Evolutionary conservation across 78 protist species (phyloP).

Genomic region (Chrysochromulina parva): DNA sequence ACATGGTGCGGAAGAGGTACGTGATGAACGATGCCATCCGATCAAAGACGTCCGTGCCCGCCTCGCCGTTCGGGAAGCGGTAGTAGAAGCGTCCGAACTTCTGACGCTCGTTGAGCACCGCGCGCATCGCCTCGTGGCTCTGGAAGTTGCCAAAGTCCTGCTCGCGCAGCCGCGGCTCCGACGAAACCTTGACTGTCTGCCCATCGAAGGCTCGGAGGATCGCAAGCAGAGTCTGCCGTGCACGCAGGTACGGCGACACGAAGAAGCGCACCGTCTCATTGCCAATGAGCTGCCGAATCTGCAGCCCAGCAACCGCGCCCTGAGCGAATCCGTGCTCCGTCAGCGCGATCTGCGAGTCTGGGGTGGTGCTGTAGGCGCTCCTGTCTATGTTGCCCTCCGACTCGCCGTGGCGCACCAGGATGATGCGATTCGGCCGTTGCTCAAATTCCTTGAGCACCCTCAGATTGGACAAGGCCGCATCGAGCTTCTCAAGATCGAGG

Average conservation of each 20-base stretch:
- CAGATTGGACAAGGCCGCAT: too few species aligned
- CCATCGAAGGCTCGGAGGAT: background rate
- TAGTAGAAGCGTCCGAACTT: constrained; percentile 63
- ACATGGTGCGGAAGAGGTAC: constrained; percentile 27
- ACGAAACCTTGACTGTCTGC: background rate
- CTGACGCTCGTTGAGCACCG: background rate
- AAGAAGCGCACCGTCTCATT: constrained; percentile 28
- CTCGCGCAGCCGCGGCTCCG: constrained; percentile 73
- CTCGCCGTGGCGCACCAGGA: constrained; percentile 72
- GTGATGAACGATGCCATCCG: constrained; percentile 51
- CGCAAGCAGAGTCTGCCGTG: constrained; percentile 17
- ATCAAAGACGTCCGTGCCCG: constrained; percentile 65
- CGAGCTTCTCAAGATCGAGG: too few species aligned
- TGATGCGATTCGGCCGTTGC: constrained; percentile 37
- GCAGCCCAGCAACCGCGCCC: constrained; percentile 36
- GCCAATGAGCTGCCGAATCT: constrained; percentile 26
- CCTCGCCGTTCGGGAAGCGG: constrained; percentile 70
- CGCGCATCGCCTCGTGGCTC: background rate
- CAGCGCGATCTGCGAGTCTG: constrained; percentile 50
- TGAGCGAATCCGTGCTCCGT: background rate
- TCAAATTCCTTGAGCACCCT: too few species aligned
- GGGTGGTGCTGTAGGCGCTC: constrained; percentile 17
- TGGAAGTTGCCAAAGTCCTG: constrained; percentile 77
- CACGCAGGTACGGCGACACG: constrained; percentile 42
- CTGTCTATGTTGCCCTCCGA: constrained; percentile 52